Evolutionary conservation across 2,329 filamentous ascomycete species (phyloP).

Genomic region (Epicoccum sorghinum): DNA sequence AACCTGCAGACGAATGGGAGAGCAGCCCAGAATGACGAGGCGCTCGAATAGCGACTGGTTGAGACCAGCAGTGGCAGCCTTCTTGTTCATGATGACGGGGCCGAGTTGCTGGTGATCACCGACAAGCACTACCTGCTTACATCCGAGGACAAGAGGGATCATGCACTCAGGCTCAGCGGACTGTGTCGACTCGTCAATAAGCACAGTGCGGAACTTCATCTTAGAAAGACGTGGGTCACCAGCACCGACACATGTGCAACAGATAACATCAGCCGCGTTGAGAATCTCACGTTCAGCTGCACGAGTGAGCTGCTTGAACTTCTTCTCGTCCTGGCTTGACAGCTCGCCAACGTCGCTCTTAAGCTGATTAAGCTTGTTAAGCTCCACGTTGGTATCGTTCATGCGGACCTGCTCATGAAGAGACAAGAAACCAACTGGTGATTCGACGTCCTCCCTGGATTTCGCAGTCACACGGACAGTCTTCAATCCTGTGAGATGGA

Average conservation of each 20-base stretch:
- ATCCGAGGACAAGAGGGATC: constrained; percentile 95
- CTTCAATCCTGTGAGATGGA: constrained; percentile 92
- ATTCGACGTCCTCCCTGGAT: constrained; percentile 97
- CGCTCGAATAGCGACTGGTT: constrained; percentile 99
- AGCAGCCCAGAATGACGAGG: constrained; percentile 86
- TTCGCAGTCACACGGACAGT: constrained; percentile 98
- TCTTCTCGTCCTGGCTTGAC: constrained; percentile 96
- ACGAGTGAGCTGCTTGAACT: constrained; percentile 93
- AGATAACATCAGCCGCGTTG: constrained; percentile 94
- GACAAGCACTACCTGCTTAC: constrained; percentile 98
- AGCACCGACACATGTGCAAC: constrained; percentile 97
- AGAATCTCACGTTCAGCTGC: constrained; percentile 94
- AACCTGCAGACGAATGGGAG: constrained; percentile 91
- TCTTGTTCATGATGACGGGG: constrained; percentile 99
- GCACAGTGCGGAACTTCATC: constrained; percentile 96
- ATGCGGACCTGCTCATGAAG: constrained; percentile 96
- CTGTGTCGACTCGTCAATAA: constrained; percentile 98
- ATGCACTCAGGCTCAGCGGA: constrained; percentile 98
- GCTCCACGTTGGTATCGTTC: constrained; percentile 93
- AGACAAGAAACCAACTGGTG: constrained; percentile 93
- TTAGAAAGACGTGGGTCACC: constrained; percentile 94
- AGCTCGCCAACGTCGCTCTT: constrained; percentile 92
- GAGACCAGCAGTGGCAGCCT: constrained; percentile 94
- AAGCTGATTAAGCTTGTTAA: constrained; percentile 89
- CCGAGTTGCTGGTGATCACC: constrained; percentile 98